Percentiles rank a stretch among this genome's conserved stretches.
These are phyloP conservation scores for Fusarium humuli DNA, from an alignment of 2,329 filamentous ascomycete species.

Conservation along the genomic window DNA sequence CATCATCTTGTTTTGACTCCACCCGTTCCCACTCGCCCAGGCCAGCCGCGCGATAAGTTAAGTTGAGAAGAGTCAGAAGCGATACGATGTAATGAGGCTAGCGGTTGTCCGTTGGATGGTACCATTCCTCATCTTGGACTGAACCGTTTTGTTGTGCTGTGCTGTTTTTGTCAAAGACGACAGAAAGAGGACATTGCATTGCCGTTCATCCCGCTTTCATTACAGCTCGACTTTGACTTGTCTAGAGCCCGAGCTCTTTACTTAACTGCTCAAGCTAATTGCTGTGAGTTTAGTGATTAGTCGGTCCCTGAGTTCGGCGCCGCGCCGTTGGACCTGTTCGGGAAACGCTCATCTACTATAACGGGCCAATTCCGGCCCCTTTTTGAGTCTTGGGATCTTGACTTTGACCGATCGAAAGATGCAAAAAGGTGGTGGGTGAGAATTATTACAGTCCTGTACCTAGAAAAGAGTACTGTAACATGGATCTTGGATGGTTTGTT, in stretches of 20 bases:
- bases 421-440: constrained; percentile 30
- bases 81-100: constrained; percentile 27
- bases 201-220: constrained; percentile 16
- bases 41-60: constrained; percentile 30
- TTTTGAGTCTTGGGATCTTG: constrained; percentile 16
- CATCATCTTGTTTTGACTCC: constrained; percentile 39
- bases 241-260: not conserved
- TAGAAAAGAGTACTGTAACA: not conserved
- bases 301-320: not conserved
- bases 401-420: constrained; percentile 9
- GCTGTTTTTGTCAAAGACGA: constrained; percentile 2
- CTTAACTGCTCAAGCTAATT: not conserved
- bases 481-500: constrained; percentile 12
- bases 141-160: not conserved
- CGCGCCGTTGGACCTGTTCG: constrained; percentile 35
- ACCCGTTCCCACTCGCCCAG: constrained; percentile 32
- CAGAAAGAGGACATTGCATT: constrained; percentile 7
- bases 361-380: constrained; percentile 42
- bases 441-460: constrained; percentile 2
- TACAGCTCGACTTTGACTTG: constrained; percentile 6
- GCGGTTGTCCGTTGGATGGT: constrained; percentile 23
- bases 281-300: not conserved
- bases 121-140: constrained; percentile 24
- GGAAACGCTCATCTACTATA: constrained; percentile 35
- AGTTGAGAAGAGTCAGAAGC: constrained; percentile 2